Evolutionary conservation across 176 grass and related monocot species (phyloP), one percentile per base, ranked within the genome.

Genomic region (Phragmites australis): DNA sequence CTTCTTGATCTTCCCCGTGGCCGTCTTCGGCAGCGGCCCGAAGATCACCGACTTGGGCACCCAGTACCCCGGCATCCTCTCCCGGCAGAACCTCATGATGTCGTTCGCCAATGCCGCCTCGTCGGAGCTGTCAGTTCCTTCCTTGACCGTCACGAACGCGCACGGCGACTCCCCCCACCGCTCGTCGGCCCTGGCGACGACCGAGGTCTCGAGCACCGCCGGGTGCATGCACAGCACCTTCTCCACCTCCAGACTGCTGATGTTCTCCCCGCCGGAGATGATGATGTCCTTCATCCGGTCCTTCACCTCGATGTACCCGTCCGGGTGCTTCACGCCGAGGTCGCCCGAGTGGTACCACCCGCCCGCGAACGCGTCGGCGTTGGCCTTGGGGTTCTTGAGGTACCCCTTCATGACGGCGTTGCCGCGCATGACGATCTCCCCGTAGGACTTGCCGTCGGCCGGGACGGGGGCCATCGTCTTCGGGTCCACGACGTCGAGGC

Each of bases 211-310:
- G 0, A 93, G 86, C 50, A 99, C 78, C 5, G 88, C 96, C 31
- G 96, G 90, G 48, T 99, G 90, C 79, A 57, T 26, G 81, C 87
- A 84, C 74, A 99, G 9, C 30, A 71, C 83, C 72, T 92, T 93
- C 86, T 99, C 96, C 51, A 99, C 96, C 79, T 99, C 96, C 83
- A 99, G 75, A 79, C 90, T 99, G 83, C 88, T 93, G 74, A 99
- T 99, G 78, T 99, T 99, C 84, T 95, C 96, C 12, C 96, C 92
- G 9, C 96, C 96, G 23, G 96, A 99, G 84, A 99, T 95, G 77
- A 99, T 93, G 46, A 99, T 93, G 63, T 99, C 96, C 88, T 99
- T 99, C 63, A 91, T 88, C 52, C 96, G 81, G 64, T 99, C 96
- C 84, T 91, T 95, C 55, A 99, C 86, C 68, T 93, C 96, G 7